Evolutionary conservation across 2,329 filamentous ascomycete genomes (phyloP).

Genomic region (Xylaria arbuscula): DNA sequence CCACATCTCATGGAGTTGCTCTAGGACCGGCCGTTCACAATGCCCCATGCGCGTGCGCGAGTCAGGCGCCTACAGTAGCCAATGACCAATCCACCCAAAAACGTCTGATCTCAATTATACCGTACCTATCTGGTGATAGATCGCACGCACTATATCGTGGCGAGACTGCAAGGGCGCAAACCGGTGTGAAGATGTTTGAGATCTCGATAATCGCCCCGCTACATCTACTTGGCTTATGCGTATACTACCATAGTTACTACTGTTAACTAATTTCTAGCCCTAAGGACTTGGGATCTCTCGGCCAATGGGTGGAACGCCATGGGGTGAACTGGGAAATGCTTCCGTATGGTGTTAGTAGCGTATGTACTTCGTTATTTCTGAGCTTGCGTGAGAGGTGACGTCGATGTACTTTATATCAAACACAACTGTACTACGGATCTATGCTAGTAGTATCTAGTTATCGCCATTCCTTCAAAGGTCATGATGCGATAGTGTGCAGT

Average conservation of each 20-base stretch:
- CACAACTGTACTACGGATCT: background rate
- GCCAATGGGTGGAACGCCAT: slow-evolving; percentile 13
- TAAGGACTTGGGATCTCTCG: background rate
- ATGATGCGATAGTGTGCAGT: background rate
- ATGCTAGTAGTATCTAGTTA: background rate
- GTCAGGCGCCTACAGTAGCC: slow-evolving; percentile 1
- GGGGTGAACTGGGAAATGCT: slow-evolving; percentile 18
- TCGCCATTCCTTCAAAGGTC: background rate
- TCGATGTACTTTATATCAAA: background rate
- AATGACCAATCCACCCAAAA: background rate
- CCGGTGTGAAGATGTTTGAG: slow-evolving; percentile 36
- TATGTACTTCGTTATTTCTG: slow-evolving; percentile 3
- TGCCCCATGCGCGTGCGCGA: background rate
- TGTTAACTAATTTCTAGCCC: slow-evolving; percentile 11
- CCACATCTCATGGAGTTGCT: background rate
- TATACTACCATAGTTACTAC: background rate
- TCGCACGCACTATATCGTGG: slow-evolving; percentile 29
- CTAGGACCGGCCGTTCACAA: background rate
- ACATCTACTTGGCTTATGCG: background rate
- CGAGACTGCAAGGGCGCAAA: slow-evolving; percentile 33
- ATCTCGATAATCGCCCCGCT: slow-evolving; percentile 38
- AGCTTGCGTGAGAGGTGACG: slow-evolving; percentile 13
- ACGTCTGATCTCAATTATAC: background rate
- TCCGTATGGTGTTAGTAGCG: background rate
- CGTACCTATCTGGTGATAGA: slow-evolving; percentile 19